Conservation (phyloP, 2,329 filamentous ascomycete genomes). For the Penicillium decumbens region DNA sequence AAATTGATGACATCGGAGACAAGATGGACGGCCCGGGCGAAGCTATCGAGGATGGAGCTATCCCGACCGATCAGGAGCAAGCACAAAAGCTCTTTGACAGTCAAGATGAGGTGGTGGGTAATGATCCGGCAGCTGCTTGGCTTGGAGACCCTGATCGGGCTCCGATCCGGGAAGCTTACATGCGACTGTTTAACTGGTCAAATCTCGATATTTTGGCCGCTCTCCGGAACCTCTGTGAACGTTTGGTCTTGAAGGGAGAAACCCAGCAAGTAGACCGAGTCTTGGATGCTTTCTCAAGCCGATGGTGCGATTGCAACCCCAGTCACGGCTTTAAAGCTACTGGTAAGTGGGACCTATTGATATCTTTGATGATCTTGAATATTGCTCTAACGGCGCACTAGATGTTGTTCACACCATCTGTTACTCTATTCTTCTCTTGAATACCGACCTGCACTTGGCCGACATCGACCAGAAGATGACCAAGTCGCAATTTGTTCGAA, state of each 20-base stretch:
- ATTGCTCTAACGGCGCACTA: conserved; percentile 39
- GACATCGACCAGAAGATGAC: conserved; percentile 98
- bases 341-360: conserved; percentile 52
- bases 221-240: conserved; percentile 73
- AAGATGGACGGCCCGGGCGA: conserved; percentile 17
- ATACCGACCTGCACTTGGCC: conserved; percentile 91
- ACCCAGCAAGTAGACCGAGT: conserved; percentile 97
- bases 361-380: background rate
- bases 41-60: conserved; percentile 29
- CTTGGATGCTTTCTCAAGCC: conserved; percentile 76
- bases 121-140: conserved; percentile 78
- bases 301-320: conserved; percentile 92
- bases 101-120: conserved; percentile 69
- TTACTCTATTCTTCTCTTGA: conserved; percentile 90
- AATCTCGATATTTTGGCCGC: conserved; percentile 74
- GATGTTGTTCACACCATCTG: conserved; percentile 97
- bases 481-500: conserved; percentile 87
- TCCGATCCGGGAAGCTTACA: conserved; percentile 68
- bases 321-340: conserved; percentile 86
- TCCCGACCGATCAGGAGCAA: conserved; percentile 67
- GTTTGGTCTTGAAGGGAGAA: conserved; percentile 79
- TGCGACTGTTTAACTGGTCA: conserved; percentile 84
- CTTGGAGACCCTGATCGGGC: conserved; percentile 62
- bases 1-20: conserved; percentile 16
- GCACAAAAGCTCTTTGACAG: conserved; percentile 81